phyloP scores from a whole-genome alignment of 495 filamentous ascomycete genomes.

The Neurospora sp. region DNA sequence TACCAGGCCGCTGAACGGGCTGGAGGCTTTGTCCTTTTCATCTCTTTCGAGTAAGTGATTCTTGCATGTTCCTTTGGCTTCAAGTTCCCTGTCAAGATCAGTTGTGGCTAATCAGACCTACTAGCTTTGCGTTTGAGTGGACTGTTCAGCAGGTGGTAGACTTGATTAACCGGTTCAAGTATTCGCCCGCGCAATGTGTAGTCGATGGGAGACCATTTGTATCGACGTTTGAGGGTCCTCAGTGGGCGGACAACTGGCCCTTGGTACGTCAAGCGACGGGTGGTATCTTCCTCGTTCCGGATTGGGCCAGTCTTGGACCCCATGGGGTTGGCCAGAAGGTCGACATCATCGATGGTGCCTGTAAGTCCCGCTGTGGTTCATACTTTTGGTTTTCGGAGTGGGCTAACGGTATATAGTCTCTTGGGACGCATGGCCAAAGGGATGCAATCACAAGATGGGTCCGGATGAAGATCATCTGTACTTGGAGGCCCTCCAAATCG shows the following conservation, averaged over 20 bases:
- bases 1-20: slow-evolving; percentile 45
- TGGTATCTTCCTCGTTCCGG: slow-evolving; percentile 51
- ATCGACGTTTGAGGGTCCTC: slow-evolving; percentile 61
- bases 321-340: slow-evolving; percentile 33
- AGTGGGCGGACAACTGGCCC: slow-evolving; percentile 47
- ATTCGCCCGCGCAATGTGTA: slow-evolving; percentile 41
- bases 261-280: slow-evolving; percentile 41
- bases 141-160: slow-evolving; percentile 40
- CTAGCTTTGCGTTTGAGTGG: slow-evolving; percentile 45
- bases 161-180: slow-evolving; percentile 49
- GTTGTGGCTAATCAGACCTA: neutral
- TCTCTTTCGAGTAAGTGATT: slow-evolving; percentile 52
- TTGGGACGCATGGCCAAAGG: slow-evolving; percentile 66
- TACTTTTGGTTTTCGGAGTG: neutral
- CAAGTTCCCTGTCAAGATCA: neutral
- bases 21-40: slow-evolving; percentile 48
- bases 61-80: neutral
- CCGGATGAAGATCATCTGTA: slow-evolving; percentile 46
- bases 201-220: slow-evolving; percentile 51
- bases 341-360: slow-evolving; percentile 50
- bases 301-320: slow-evolving; percentile 53
- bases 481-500: slow-evolving; percentile 36
- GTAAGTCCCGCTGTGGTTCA: slow-evolving; percentile 14
- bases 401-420: slow-evolving; percentile 27
- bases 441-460: slow-evolving; percentile 44